Evolutionary conservation across 2,329 filamentous ascomycete species (phyloP), one percentile per base, ranked within the genome.

Genomic region (Fusarium virguliforme): DNA sequence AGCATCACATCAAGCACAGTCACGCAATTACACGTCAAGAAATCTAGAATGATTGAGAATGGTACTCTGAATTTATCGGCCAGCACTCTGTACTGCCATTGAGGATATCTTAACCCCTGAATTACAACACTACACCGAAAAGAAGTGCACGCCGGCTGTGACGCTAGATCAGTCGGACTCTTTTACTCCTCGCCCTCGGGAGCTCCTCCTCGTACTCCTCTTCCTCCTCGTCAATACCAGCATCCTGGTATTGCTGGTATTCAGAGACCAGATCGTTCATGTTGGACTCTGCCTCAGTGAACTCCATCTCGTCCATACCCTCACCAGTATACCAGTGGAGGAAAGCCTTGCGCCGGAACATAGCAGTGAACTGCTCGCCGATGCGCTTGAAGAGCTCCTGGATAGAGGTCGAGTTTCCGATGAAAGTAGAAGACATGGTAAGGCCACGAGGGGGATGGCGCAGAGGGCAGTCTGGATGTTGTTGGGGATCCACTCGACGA

Each of bases 261-360:
- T 99, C 96, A 70, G 94, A 97, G 80, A 99, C 95, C 82, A 99
- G 88, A 85, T 99, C 96, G 89, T 99, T 98, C 96, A 99, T 98
- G 90, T 99, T 99, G 87, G 94, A 97, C 92, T 99, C 96, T 79
- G 96, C 96, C 90, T 99, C 96, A 82, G 96, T 99, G 89, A 99
- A 99, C 89, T 99, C 96, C 96, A 99, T 98, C 92, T 99, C 96
- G 87, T 99, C 96, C 96, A 99, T 99, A 88, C 96, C 96, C 90
- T 99, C 96, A 82, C 95, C 95, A 91, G 96, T 99, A 88, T 99
- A 99, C 96, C 96, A 99, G 89, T 98, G 96, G 91, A 99, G 94
- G 94, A 99, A 99, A 91, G 96, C 96, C 93, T 98, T 99, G 87
- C 96, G 94, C 88, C 96, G 91, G 92, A 99, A 99, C 96, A 99